These are phyloP conservation scores for Leccinum fallax DNA, from an alignment of 1,284 basidiomycete genomes.

Conservation along the genomic window DNA sequence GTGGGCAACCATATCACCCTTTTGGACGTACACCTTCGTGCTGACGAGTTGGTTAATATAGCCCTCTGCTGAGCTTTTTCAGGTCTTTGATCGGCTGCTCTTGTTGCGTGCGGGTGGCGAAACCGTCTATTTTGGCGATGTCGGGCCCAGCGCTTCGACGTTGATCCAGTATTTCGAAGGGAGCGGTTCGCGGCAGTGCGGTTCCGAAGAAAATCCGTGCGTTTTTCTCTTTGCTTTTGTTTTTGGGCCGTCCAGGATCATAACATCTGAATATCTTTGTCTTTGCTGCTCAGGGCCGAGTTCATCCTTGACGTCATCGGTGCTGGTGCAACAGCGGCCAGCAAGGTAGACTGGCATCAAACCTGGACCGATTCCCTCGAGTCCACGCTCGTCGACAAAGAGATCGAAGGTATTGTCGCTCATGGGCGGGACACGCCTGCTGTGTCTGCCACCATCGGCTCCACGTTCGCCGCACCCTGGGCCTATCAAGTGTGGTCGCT, in stretches of 20 bases:
- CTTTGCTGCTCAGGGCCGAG: constrained; percentile 51
- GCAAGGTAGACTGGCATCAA: constrained; percentile 48
- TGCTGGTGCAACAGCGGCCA: constrained; percentile 57
- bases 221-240: constrained; percentile 8
- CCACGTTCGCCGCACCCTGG: constrained; percentile 57
- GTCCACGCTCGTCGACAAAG: constrained; percentile 31
- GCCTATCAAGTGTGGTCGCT: constrained; percentile 51
- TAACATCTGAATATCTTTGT: not conserved
- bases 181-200: constrained; percentile 54
- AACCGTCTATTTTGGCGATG: constrained; percentile 78
- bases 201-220: constrained; percentile 45
- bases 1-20: constrained; percentile 5
- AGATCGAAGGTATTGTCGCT: constrained; percentile 43
- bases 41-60: constrained; percentile 40
- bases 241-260: not conserved
- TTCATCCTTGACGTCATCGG: constrained; percentile 73
- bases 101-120: constrained; percentile 71
- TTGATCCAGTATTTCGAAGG: constrained; percentile 72
- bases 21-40: not conserved
- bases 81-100: constrained; percentile 63
- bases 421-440: constrained; percentile 40
- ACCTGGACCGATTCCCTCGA: constrained; percentile 48
- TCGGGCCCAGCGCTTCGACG: constrained; percentile 58
- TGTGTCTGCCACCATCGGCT: constrained; percentile 37
- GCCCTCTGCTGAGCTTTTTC: constrained; percentile 75